A percentile compares a stretch with the other conserved stretches of the same genome.
These are phyloP conservation scores for Cetraspora pellucida DNA, from an alignment of 192 early-diverging fungal genomes.

Conservation along the genomic window DNA sequence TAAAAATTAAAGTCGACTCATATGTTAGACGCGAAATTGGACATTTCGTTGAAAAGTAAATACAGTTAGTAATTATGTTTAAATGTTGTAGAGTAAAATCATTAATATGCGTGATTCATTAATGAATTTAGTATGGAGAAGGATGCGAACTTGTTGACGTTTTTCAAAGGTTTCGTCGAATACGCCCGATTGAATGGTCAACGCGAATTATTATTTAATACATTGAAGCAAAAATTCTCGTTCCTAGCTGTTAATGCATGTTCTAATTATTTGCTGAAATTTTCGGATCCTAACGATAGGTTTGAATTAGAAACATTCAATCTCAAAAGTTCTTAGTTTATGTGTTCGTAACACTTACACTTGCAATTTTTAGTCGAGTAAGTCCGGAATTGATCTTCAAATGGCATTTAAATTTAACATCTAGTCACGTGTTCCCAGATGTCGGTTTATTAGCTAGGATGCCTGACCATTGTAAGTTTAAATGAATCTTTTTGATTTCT, in stretches of 20 bases:
- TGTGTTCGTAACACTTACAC: not conserved
- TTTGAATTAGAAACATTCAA: not conserved
- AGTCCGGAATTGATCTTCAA: slow-evolving; percentile 15
- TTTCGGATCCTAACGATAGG: not conserved
- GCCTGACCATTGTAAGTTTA: slow-evolving; percentile 16
- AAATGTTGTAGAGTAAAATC: not conserved
- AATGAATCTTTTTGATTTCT: not conserved
- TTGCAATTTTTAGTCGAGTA: not conserved
- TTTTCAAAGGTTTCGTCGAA: slow-evolving; percentile 26
- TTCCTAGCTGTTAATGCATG: not conserved
- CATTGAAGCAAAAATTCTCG: slow-evolving; percentile 8
- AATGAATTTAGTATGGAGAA: slow-evolving; percentile 9
- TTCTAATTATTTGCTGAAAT: not conserved
- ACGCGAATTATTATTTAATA: slow-evolving; percentile 13
- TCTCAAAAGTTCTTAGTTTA: not conserved
- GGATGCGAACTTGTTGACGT: not conserved
- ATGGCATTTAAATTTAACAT: slow-evolving; percentile 7
- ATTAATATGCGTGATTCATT: not conserved
- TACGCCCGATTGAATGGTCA: slow-evolving; percentile 22
- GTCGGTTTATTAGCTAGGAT: not conserved
- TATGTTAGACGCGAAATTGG: not conserved
- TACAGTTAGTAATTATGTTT: not conserved
- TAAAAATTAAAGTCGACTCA: slow-evolving; percentile 1
- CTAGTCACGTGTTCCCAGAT: not conserved
- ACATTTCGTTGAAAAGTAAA: slow-evolving; percentile 20